phyloP scores from a whole-genome alignment of 148 eudicot genomes.

The Tetragonia tetragonoides region DNA sequence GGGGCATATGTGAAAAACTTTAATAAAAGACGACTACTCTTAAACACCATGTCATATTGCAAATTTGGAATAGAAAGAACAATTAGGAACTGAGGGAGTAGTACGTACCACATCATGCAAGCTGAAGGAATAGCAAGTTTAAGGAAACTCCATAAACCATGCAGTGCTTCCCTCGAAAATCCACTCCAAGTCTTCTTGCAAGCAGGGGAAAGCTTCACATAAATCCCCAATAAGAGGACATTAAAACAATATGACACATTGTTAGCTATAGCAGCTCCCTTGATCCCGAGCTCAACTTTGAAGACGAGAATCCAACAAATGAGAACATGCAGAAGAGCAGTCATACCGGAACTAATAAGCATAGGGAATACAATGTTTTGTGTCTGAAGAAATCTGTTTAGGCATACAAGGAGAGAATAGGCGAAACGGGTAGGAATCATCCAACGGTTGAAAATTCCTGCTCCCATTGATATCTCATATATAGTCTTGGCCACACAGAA shows the following conservation, averaged over 20 bases:
- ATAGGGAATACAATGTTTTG: slow-evolving; percentile 34
- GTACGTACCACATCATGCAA: slow-evolving; percentile 19
- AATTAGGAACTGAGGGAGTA: no score
- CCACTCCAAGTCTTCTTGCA: slow-evolving; percentile 25
- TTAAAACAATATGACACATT: slow-evolving; percentile 24
- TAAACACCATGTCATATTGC: no score
- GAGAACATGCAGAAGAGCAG: slow-evolving; percentile 29
- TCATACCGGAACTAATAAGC: slow-evolving; percentile 26
- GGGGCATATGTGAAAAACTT: no score
- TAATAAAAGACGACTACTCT: no score
- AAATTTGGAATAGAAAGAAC: no score
- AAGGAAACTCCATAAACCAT: slow-evolving; percentile 23
- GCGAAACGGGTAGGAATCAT: slow-evolving; percentile 39
- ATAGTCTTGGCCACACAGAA: slow-evolving; percentile 28
- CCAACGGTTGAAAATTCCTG: slow-evolving; percentile 38
- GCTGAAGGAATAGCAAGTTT: slow-evolving; percentile 31
- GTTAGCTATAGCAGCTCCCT: slow-evolving; percentile 40
- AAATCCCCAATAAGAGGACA: slow-evolving; percentile 11
- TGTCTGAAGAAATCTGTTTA: slow-evolving; percentile 34
- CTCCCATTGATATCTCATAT: slow-evolving; percentile 33
- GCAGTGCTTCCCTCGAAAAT: slow-evolving; percentile 22
- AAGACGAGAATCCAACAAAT: slow-evolving; percentile 39
- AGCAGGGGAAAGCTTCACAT: slow-evolving; percentile 28
- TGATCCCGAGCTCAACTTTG: slow-evolving; percentile 29
- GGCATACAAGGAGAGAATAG: slow-evolving; percentile 37